A percentile compares a stretch with the other conserved stretches of the same genome.
phyloP scores from a whole-genome alignment of 2,329 filamentous ascomycete genomes.

The Clonostachys rosea region DNA sequence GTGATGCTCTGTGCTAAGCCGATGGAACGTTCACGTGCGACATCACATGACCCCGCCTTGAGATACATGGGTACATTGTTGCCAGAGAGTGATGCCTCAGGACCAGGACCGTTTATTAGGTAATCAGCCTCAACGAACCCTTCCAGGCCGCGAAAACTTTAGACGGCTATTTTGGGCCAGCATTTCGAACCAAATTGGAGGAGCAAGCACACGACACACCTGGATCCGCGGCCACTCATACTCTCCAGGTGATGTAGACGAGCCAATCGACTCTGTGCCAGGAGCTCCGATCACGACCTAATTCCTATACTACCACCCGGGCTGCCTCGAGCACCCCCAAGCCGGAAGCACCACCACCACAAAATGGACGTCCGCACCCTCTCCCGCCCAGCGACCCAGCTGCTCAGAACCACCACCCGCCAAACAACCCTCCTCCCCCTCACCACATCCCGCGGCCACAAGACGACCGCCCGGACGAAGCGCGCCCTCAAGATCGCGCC shows the following conservation, averaged over 20 bases:
- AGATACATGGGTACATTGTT: background rate
- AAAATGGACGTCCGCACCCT: constrained; percentile 27
- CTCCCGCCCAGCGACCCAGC: constrained; percentile 24
- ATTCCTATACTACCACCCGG: no score
- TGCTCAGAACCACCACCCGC: constrained; percentile 14
- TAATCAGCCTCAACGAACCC: background rate
- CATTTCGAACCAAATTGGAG: background rate
- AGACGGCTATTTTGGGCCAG: background rate
- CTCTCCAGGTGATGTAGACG: constrained; percentile 1
- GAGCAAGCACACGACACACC: constrained; percentile 1
- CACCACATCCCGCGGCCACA: constrained; percentile 33
- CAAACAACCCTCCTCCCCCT: constrained; percentile 15
- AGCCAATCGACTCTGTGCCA: background rate
- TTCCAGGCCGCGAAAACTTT: constrained; percentile 1
- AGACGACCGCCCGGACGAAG: constrained; percentile 50
- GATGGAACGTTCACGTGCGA: no score
- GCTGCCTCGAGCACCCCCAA: no score
- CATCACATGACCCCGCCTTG: no score
- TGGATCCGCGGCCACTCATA: background rate
- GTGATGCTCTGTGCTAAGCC: no score
- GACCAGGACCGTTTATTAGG: background rate
- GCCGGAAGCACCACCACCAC: no score
- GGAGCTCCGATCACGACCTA: no score
- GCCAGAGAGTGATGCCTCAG: background rate
- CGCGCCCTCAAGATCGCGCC: constrained; percentile 54